A percentile compares a stretch with the other conserved stretches of the same genome.
Evolutionary conservation across 2,329 filamentous ascomycete genomes (phyloP).

Genomic region (Aspergillus transmontanensis): DNA sequence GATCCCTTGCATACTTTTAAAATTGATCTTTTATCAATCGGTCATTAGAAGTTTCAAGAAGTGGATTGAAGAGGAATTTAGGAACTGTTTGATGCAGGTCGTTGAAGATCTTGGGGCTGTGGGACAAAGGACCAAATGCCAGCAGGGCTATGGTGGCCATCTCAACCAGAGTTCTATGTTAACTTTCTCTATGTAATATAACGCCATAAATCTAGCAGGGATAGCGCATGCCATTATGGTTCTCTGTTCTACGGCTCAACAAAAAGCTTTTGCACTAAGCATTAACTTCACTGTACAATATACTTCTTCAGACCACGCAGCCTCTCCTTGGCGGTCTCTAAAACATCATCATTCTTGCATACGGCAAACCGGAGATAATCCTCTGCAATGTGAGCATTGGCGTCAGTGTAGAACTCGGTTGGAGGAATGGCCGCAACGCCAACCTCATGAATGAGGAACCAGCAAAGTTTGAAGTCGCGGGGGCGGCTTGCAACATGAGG

Average conservation of each 20-base stretch:
- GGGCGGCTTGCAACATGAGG: constrained; percentile 82
- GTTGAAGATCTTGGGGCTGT: not conserved
- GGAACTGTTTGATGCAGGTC: not conserved
- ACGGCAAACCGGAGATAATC: constrained; percentile 95
- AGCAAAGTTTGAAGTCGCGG: constrained; percentile 89
- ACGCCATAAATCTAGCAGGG: not conserved
- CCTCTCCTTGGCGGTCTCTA: constrained; percentile 76
- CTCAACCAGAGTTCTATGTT: not conserved
- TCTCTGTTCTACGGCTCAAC: not conserved
- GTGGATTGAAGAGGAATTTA: not conserved
- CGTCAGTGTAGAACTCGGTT: constrained; percentile 92
- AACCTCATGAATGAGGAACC: constrained; percentile 96
- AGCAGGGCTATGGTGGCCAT: not conserved
- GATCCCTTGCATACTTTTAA: not conserved
- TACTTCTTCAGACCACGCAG: constrained; percentile 73
- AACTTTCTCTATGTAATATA: not conserved
- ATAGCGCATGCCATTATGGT: not conserved
- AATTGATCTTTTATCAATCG: not conserved
- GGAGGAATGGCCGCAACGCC: constrained; percentile 95
- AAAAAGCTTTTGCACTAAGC: constrained; percentile 10
- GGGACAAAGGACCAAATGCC: no score
- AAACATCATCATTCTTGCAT: constrained; percentile 87
- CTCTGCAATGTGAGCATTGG: constrained; percentile 81
- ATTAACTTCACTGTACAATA: constrained; percentile 47
- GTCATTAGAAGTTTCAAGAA: not conserved